Conservation (phyloP, 495 filamentous ascomycete species). For the Cladorrhinum samala region DNA sequence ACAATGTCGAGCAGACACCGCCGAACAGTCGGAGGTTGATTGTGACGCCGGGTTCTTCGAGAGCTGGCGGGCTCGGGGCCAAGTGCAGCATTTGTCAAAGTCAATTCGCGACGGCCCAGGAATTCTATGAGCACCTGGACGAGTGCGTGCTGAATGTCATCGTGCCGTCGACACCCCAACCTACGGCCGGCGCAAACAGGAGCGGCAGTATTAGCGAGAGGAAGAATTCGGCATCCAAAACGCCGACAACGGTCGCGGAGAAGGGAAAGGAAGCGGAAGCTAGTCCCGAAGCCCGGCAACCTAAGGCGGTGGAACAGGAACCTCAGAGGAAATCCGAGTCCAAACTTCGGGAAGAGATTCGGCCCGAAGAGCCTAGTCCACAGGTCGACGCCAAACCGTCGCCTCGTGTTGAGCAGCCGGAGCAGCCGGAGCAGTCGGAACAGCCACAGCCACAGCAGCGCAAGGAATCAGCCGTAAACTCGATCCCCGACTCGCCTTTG, state of each 20-base stretch:
- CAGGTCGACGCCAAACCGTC: too few species aligned
- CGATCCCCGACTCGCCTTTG: background rate
- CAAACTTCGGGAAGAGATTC: too few species aligned
- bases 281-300: slow-evolving; percentile 9
- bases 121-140: slow-evolving; percentile 98
- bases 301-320: slow-evolving; percentile 1
- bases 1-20: slow-evolving; percentile 90
- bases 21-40: slow-evolving; percentile 80
- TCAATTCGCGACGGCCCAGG: slow-evolving; percentile 86
- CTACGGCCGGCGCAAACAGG: slow-evolving; percentile 18
- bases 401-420: background rate
- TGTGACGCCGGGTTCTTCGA: slow-evolving; percentile 17
- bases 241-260: slow-evolving; percentile 25
- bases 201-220: slow-evolving; percentile 16
- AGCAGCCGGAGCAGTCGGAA: background rate
- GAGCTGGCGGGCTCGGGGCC: slow-evolving; percentile 58
- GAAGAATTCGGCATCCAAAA: slow-evolving; percentile 25
- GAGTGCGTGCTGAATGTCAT: slow-evolving; percentile 96
- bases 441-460: background rate
- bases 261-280: slow-evolving; percentile 25
- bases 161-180: slow-evolving; percentile 72
- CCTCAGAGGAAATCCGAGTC: too few species aligned
- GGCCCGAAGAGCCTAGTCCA: too few species aligned
- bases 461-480: background rate
- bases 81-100: slow-evolving; percentile 94